Evolutionary conservation across 352 stramenopile species (phyloP).

Genomic region (Phytophthora melonis): DNA sequence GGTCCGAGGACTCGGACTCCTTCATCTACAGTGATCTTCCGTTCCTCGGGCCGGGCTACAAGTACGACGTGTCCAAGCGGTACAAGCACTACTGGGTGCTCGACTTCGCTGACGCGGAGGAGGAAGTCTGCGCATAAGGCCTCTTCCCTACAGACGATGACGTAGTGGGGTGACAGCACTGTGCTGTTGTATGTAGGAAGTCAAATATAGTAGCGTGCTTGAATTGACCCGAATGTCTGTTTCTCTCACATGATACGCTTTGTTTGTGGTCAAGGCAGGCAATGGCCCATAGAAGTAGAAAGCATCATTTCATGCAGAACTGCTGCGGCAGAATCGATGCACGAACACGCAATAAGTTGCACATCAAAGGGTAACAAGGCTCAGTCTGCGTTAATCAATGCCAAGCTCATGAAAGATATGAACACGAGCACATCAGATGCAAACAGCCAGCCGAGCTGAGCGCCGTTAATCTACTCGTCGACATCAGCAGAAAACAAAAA

Average conservation of each 20-base stretch:
- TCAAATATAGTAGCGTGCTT: neutral
- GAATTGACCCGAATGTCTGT: neutral
- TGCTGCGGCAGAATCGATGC: no score
- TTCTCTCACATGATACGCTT: neutral
- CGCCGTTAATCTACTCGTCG: constrained; percentile 56
- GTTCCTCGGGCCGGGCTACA: constrained; percentile 44
- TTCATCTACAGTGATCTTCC: constrained; percentile 43
- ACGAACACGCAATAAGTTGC: no score
- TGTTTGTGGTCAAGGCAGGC: no score
- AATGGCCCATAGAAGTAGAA: no score
- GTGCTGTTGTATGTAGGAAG: neutral
- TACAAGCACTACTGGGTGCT: constrained; percentile 51
- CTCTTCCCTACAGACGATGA: no score
- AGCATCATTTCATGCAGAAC: no score
- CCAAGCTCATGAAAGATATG: constrained; percentile 62
- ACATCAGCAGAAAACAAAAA: neutral
- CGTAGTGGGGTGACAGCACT: neutral
- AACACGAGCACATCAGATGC: constrained; percentile 70
- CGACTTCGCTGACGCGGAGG: constrained; percentile 32
- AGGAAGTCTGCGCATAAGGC: constrained; percentile 22
- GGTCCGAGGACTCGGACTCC: constrained; percentile 46
- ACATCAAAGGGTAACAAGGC: neutral
- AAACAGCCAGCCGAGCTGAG: constrained; percentile 72
- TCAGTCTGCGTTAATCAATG: constrained; percentile 52
- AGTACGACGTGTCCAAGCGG: constrained; percentile 39